Evolutionary conservation across 108 stramenopile species (phyloP), one percentile per base, ranked within the genome.

Genomic region (Pseudonitzschia multistriata): DNA sequence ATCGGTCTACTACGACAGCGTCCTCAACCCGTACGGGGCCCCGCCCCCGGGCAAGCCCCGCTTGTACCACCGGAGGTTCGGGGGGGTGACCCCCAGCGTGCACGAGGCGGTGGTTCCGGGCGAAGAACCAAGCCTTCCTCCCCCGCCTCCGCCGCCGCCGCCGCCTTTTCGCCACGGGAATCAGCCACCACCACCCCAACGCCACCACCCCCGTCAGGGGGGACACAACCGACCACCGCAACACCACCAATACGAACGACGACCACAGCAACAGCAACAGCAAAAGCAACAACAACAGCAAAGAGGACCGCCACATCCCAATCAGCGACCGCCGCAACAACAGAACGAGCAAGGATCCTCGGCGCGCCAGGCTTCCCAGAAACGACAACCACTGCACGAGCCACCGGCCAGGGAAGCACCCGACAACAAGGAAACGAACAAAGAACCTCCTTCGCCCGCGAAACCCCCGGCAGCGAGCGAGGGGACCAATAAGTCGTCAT

Each of bases 21-120:
- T 47, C 34, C 63, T 90, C 72, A 93, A 93, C 74, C 92, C 92
- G 2, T 93, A 76, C 73, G 92, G 92, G 34, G 92, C 84, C 4
- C 87, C 92, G 27, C 88, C 88, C n/a, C 92, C 92, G 2, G 92
- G 92, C 33, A 78, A 81, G 68, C 89, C 89, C 0, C 68, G 72
- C 60, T 39, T 89, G 68, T 93, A 81, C 67, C 89, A 85, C 73
- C 72, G 49, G 35, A 49, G 69, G 19, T 77, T 74, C 53, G 87
- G 87, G 34, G 87, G 83, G 8, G 78, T 75, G 14, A 88, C 87
- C 7, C 66, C 73, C 65, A 60, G 81, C 53, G 22, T 76, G 5
- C 17, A 66, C 19, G 47, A 74, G 47, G 86, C 86, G 5, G 49
- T 82, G 13, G 74, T 87, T 56, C 86, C 86, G 31, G 84, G 74